Conservation (phyloP, 1,284 basidiomycete species). For the Ustilago sp. region DNA sequence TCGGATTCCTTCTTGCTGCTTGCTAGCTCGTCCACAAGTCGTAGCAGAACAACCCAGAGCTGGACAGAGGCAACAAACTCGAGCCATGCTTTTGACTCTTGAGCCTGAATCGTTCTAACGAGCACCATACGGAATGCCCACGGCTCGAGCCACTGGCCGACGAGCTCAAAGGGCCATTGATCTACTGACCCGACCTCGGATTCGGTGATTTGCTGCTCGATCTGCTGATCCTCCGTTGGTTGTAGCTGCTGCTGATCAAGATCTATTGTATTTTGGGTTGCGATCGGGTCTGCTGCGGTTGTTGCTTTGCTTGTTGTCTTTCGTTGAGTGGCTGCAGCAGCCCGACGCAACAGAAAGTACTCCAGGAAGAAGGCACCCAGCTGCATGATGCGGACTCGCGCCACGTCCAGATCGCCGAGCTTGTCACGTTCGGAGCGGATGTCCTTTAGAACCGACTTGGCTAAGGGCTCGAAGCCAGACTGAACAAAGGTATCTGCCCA, state of each 20-base stretch:
- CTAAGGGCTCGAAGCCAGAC: constrained; percentile 60
- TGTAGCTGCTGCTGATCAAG: constrained; percentile 19
- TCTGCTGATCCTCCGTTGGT: background rate
- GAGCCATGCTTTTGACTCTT: constrained; percentile 62
- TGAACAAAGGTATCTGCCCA: constrained; percentile 67
- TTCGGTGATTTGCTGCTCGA: constrained; percentile 4
- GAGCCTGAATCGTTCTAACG: constrained; percentile 54
- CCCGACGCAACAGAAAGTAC: constrained; percentile 61
- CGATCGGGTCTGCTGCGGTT: background rate
- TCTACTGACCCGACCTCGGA: constrained; percentile 9
- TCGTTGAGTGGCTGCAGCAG: constrained; percentile 20
- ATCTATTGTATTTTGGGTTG: constrained; percentile 18
- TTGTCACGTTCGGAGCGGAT: constrained; percentile 67
- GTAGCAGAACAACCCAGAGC: constrained; percentile 66
- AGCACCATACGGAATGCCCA: constrained; percentile 67
- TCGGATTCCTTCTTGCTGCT: constrained; percentile 51
- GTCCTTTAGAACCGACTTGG: constrained; percentile 61
- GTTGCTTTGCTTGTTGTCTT: constrained; percentile 15
- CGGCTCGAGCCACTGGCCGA: constrained; percentile 63
- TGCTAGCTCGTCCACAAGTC: constrained; percentile 62
- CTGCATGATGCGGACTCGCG: constrained; percentile 64
- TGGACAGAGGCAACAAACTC: constrained; percentile 63
- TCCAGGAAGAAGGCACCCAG: constrained; percentile 66
- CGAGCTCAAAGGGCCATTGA: constrained; percentile 56
- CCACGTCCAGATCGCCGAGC: constrained; percentile 64